Evolutionary conservation across 2,329 filamentous ascomycete genomes (phyloP), one percentile per base, ranked within the genome.

Genomic region (Tolypocladium cylindrosporum): DNA sequence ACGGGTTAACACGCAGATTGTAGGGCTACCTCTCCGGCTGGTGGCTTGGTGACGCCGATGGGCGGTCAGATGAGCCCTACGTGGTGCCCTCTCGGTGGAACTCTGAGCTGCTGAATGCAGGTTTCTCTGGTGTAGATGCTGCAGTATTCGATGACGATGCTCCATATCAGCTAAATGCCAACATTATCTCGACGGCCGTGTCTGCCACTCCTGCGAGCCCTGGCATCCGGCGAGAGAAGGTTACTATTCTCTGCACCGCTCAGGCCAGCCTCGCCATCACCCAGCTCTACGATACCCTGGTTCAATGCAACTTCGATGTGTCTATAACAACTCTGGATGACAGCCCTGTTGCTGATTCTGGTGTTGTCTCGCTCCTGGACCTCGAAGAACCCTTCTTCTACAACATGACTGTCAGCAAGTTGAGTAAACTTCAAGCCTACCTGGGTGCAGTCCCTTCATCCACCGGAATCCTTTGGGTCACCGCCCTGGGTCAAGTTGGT

Each of bases 11-110:
- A 24, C 21, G 21, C 21, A 24, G 21, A 24, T 24, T 19, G 21
- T 42, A 42, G 50, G 50, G 70, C 0, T 56, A 58, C 1, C 59
- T 69, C 19, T 60, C 68, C 0, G 68, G 66, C 1, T 74, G 72
- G 71, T 74, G 72, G 72, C 61, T 70, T 2, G 69, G 70, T 6
- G 60, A 55, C 11, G 59, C 61, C 1, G 67, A 71, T 16, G 60
- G 58, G 1, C 65, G 69, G 2, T 10, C 56, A 1, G 58, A 61
- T 4, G 64, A 65, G 54, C 70, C 70, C 3, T 68, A 64, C n/a
- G 54, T 69, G 3, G 13, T 13, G 1, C 34, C 36, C 2, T 53
- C 54, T 3, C 39, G 60, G 10, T 73, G 69, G 71, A 60, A 69
- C 4, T 13, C 24, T 1, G 64, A 69, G 19, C 60, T 73, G 5